Base-by-base conservation (phyloP, 306 rosid genomes). In the Neltuma alba region DNA sequence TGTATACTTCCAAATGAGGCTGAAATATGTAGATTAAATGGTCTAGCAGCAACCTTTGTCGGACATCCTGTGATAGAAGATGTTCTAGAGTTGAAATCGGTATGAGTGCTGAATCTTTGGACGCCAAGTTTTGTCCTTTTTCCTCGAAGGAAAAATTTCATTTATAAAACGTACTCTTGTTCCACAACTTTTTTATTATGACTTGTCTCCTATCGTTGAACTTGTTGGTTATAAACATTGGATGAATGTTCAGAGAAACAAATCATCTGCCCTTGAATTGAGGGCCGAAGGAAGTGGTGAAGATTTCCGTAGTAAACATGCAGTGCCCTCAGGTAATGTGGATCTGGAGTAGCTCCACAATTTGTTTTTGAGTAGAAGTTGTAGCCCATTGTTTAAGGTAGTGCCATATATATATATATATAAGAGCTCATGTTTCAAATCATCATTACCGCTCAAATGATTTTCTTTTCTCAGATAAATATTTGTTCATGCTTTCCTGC, bases 1-100 rank as follows among this genome's bases (percentile, higher is more conserved):
- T 95, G 99, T 84, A 91, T 89, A 89, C 96, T 95, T 85, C 99
- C 99, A 12, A 84, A 87, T 77, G 99, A 95, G 86, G 99, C 86
- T 73, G 86, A 81, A 85, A 87, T 91, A 76, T 92, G 95, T 83
- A 87, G 86, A 87, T 87, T 81, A 48, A 88, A 95, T 81, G 98
- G 99, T 79, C 48, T 95, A 79, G 79, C 82, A 84, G 98, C 99
- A 27, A 89, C 96, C 41, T 92, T 91, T 82, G 97, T 95, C 37
- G 99, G 98, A 69, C 98, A 95, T 83, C 98, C 99, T 42, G 80
- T 84, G 76, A 80, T 95, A 48, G 97, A 95, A 85, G 98, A 95
- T 81, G 72, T 86, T 64, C 78, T 83, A 48, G 91, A 86, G 34
- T 78, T 86, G 75, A 87, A 89, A 76, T 80, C 34, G 78, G 99